Evolutionary conservation across 345 rosid species (phyloP), one percentile per base, ranked within the genome.

Genomic region (Citrus hindsii): DNA sequence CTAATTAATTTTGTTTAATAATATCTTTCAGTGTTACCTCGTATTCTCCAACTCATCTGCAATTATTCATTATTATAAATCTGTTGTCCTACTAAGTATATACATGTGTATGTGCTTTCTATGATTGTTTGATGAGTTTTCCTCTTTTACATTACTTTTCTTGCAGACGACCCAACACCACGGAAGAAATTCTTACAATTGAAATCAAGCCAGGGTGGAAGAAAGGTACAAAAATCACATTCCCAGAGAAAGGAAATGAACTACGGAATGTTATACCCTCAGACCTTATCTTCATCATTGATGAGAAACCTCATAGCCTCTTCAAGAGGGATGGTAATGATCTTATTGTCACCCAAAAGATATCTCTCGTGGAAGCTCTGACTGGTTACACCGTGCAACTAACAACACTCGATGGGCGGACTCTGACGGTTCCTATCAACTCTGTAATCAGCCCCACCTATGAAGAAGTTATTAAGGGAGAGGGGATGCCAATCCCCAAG

Each of bases 401-500:
- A 58, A 88, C 90, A 0, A 87, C 94, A 0, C 93, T 94, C 2
- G 98, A 94, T 37, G 97, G 97, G 6, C 86, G 97, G 79, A 85
- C 71, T 53, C 84, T 93, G 24, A 76, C 93, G 0, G 73, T 93
- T 35, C 86, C 88, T 0, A 77, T 94, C 38, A 88, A 83, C 79
- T 74, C 77, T 64, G 76, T 94, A 72, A 86, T 94, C 75, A 88
- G 82, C 65, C 97, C 97, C 6, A 81, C 91, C 4, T 91, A 93
- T 48, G 98, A 94, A 85, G 97, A 94, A 82, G 89, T 91, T 0
- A 86, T 94, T n/a, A 87, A 84, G 77, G 94, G 95, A 1, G 97
- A 94, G 82, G 98, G 98, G 40, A 94, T 94, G 98, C 98, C 98
- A 1, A 85, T 94, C 61, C 90, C 94, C 24, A 93, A 93, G 80